phyloP scores from a whole-genome alignment of 2,329 filamentous ascomycete genomes.

The Nakataea oryzae region DNA sequence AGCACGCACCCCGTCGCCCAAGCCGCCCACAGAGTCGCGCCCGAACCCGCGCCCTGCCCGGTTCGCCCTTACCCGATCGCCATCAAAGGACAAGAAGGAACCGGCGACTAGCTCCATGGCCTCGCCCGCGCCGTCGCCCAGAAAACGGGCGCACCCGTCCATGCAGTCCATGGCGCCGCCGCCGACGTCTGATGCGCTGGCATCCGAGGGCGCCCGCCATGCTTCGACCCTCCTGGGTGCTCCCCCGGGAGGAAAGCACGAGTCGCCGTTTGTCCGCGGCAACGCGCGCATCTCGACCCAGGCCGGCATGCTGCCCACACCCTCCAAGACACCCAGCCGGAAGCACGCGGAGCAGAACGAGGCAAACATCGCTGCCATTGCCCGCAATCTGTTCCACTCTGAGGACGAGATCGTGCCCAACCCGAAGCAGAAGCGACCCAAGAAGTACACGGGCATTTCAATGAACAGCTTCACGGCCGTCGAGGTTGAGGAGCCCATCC shows the following conservation, averaged over 20 bases:
- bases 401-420: slow-evolving; percentile 45
- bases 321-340: slow-evolving; percentile 62
- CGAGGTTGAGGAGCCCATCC: slow-evolving; percentile 48
- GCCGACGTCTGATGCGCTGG: slow-evolving; percentile 33
- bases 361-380: slow-evolving; percentile 41
- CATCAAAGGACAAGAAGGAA: neutral
- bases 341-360: slow-evolving; percentile 45
- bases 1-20: slow-evolving; percentile 45
- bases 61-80: slow-evolving; percentile 14
- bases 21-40: slow-evolving; percentile 11
- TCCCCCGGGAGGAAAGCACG: slow-evolving; percentile 7
- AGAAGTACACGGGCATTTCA: slow-evolving; percentile 44
- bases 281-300: slow-evolving; percentile 16
- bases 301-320: slow-evolving; percentile 59
- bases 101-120: slow-evolving; percentile 17
- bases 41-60: slow-evolving; percentile 14
- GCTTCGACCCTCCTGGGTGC: slow-evolving; percentile 31
- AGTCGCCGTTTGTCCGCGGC: slow-evolving; percentile 10
- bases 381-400: slow-evolving; percentile 52
- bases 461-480: slow-evolving; percentile 49
- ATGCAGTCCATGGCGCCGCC: slow-evolving; percentile 25
- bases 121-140: slow-evolving; percentile 34
- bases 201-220: slow-evolving; percentile 29
- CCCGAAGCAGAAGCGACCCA: slow-evolving; percentile 46
- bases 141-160: slow-evolving; percentile 37